phyloP scores from a whole-genome alignment of 202 grass and related monocot species.

The Carex sylvatica region DNA sequence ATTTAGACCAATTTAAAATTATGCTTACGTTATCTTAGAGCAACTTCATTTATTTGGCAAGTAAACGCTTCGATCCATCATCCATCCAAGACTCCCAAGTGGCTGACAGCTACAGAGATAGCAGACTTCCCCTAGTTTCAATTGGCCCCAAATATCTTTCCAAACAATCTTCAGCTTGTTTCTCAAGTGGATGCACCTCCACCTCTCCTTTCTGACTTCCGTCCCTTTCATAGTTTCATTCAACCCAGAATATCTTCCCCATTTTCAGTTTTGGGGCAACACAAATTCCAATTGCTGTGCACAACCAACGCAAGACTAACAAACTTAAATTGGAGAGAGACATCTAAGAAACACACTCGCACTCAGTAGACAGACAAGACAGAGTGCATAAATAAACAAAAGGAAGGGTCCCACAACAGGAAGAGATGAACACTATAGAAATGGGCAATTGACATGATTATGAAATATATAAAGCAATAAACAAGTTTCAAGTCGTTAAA shows the following conservation, averaged over 20 bases:
- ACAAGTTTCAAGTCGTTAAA: constrained; percentile 21
- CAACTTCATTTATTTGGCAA: too few species aligned
- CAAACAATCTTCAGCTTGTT: background rate
- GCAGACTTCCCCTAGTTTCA: background rate
- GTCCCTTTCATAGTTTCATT: background rate
- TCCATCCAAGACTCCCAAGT: background rate
- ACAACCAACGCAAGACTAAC: background rate
- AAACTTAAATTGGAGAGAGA: background rate
- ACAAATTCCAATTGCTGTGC: too few species aligned
- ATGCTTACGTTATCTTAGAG: too few species aligned
- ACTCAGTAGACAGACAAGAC: background rate
- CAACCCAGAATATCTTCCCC: background rate
- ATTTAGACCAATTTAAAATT: too few species aligned
- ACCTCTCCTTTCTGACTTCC: background rate
- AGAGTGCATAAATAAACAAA: constrained; percentile 14
- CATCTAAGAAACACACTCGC: background rate
- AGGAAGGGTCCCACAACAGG: background rate
- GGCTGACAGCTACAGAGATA: background rate
- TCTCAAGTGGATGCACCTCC: background rate
- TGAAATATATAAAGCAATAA: constrained; percentile 9
- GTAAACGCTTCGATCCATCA: too few species aligned
- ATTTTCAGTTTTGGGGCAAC: background rate
- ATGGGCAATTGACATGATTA: constrained; percentile 20
- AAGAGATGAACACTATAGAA: constrained; percentile 18
- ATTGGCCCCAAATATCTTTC: background rate